A percentile compares a stretch with the other conserved stretches of the same genome.
Evolutionary conservation across 768 basidiomycete genomes (phyloP).

Genomic region (Suillus brevipes): DNA sequence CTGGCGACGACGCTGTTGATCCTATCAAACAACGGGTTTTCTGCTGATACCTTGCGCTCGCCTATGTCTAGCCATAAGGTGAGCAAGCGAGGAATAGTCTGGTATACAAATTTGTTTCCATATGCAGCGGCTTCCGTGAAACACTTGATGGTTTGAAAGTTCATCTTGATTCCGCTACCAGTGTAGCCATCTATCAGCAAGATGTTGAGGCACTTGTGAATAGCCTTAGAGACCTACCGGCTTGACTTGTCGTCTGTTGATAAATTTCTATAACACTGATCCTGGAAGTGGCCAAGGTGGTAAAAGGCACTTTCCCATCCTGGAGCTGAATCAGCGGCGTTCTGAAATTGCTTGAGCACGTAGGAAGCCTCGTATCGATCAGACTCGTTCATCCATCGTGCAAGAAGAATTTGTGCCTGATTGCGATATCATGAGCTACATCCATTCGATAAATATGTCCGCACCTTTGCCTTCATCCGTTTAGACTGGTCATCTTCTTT

Average conservation of each 20-base stretch:
- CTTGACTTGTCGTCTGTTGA: slow-evolving; percentile 48
- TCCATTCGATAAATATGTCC: slow-evolving; percentile 7
- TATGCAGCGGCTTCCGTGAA: slow-evolving; percentile 70
- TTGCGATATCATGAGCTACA: slow-evolving; percentile 4
- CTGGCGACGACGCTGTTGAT: slow-evolving; percentile 58
- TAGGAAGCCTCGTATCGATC: slow-evolving; percentile 71
- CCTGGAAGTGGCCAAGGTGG: slow-evolving; percentile 86
- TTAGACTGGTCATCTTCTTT: slow-evolving; percentile 48
- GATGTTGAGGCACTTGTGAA: not conserved
- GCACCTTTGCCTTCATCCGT: slow-evolving; percentile 71
- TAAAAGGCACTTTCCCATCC: slow-evolving; percentile 85
- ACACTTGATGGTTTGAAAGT: slow-evolving; percentile 59
- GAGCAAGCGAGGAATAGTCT: slow-evolving; percentile 89
- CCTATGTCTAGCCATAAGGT: slow-evolving; percentile 94
- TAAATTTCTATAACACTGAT: slow-evolving; percentile 68
- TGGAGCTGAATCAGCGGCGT: slow-evolving; percentile 48
- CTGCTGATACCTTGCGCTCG: slow-evolving; percentile 42
- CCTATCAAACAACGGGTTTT: slow-evolving; percentile 46
- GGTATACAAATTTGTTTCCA: slow-evolving; percentile 96
- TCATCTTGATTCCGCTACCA: slow-evolving; percentile 62
- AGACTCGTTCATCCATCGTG: slow-evolving; percentile 92
- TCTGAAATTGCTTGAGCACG: slow-evolving; percentile 59
- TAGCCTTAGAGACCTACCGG: slow-evolving; percentile 38
- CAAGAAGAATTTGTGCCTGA: slow-evolving; percentile 77
- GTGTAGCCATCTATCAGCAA: slow-evolving; percentile 4